phyloP scores from a whole-genome alignment of 805 yeast genomes.

The baker's yeast (Saccharomyces cerevisiae) region DNA sequence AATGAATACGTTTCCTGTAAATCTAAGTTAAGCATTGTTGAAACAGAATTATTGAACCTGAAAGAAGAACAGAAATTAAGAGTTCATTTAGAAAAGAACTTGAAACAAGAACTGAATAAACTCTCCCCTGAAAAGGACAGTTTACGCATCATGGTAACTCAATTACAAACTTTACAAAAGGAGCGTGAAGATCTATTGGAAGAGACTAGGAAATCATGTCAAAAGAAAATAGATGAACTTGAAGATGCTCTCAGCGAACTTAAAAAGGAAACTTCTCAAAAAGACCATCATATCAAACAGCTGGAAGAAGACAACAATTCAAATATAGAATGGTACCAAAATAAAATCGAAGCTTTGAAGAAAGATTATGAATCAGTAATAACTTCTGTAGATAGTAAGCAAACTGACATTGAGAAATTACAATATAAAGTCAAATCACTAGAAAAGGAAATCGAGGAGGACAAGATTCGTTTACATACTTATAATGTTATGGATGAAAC shows the following conservation, averaged over 20 bases:
- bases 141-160: conserved; percentile 48
- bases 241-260: conserved; percentile 23
- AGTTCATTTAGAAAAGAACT: conserved; percentile 40
- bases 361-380: conserved; percentile 29
- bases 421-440: conserved; percentile 11
- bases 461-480: conserved; percentile 21
- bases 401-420: conserved; percentile 6
- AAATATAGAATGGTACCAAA: conserved; percentile 49
- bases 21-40: conserved; percentile 36
- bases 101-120: conserved; percentile 44
- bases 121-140: conserved; percentile 51
- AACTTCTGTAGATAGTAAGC: conserved; percentile 19
- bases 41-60: conserved; percentile 40
- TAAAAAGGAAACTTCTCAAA: background rate
- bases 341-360: conserved; percentile 40
- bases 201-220: conserved; percentile 43
- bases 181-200: conserved; percentile 50
- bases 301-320: conserved; percentile 32
- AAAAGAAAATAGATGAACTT: conserved; percentile 41
- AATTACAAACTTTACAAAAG: conserved; percentile 50
- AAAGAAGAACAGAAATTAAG: conserved; percentile 48
- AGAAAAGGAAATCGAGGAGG: conserved; percentile 22
- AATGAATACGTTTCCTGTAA: conserved; percentile 52
- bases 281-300: conserved; percentile 29
- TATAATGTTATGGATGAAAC: conserved; percentile 25